These are phyloP conservation scores for Glycine soja DNA, from an alignment of 306 rosid genomes.

Conservation along the genomic window DNA sequence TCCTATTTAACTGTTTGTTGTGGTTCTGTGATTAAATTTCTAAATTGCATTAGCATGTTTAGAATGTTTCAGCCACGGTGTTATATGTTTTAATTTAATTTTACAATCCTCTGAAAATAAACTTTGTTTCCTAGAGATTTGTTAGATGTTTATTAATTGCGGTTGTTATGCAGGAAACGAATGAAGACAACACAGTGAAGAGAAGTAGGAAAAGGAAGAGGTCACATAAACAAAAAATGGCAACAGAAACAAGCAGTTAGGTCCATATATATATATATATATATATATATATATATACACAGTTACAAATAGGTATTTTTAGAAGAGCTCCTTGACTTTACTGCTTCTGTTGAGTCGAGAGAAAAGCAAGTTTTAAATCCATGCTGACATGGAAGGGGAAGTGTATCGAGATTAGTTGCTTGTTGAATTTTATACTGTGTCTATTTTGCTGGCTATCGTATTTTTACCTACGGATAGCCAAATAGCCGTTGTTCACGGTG, in stretches of 20 bases:
- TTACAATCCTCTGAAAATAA: too few species aligned
- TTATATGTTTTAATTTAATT: too few species aligned
- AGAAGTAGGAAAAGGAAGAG: conserved; percentile 63
- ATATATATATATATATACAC: background rate
- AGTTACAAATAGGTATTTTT: background rate
- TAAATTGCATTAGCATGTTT: too few species aligned
- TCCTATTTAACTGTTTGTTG: too few species aligned
- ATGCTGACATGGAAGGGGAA: conserved; percentile 23
- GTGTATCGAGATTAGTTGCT: conserved; percentile 7
- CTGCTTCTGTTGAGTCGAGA: background rate
- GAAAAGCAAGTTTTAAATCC: conserved; percentile 28
- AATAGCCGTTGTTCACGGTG: too few species aligned
- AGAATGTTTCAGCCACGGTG: too few species aligned
- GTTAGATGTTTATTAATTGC: background rate
- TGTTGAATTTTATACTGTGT: background rate
- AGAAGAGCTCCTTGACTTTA: background rate
- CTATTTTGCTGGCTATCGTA: background rate
- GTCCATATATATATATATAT: background rate
- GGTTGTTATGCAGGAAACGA: conserved; percentile 40
- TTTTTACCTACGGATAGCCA: background rate
- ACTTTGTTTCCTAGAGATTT: too few species aligned
- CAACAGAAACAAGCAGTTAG: conserved; percentile 28
- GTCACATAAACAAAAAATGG: conserved; percentile 31
- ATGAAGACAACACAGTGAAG: conserved; percentile 41
- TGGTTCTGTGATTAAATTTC: too few species aligned